These are phyloP conservation scores for Fomitopsis serialis DNA, from an alignment of 768 basidiomycete genomes.

Conservation along the genomic window DNA sequence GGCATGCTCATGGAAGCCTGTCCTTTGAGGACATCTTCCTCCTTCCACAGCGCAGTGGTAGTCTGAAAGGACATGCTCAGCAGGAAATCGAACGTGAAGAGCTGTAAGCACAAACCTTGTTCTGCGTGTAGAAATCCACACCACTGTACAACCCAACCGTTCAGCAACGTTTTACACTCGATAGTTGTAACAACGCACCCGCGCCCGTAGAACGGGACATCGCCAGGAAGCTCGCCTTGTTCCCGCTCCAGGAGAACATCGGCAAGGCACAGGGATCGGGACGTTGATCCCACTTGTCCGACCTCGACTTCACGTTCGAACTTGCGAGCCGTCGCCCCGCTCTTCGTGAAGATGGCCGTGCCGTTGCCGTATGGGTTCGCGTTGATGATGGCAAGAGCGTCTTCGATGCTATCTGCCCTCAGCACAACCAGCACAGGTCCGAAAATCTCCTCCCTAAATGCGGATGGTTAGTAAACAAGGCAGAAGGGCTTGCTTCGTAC, in stretches of 20 bases:
- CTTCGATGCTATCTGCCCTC: conserved; percentile 78
- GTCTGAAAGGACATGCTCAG: conserved; percentile 46
- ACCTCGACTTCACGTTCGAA: conserved; percentile 87
- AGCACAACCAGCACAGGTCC: conserved; percentile 84
- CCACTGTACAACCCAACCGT: conserved; percentile 55
- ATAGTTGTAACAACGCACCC: conserved; percentile 44
- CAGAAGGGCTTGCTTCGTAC: conserved; percentile 36
- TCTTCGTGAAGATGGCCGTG: conserved; percentile 93
- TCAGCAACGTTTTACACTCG: too few species aligned
- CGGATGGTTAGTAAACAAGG: neutral
- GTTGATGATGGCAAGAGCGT: conserved; percentile 88
- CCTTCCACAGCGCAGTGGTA: conserved; percentile 87
- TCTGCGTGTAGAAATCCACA: conserved; percentile 93
- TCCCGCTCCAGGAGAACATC: conserved; percentile 97
- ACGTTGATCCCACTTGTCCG: conserved; percentile 94
- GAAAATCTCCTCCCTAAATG: conserved; percentile 84
- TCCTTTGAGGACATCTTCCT: conserved; percentile 75
- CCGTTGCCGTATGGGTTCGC: conserved; percentile 90
- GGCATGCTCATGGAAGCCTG: conserved; percentile 87
- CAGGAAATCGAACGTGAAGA: neutral
- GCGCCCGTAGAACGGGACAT: conserved; percentile 89
- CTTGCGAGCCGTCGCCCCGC: conserved; percentile 89
- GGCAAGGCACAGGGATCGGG: conserved; percentile 88
- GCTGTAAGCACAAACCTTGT: conserved; percentile 53
- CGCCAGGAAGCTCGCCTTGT: conserved; percentile 79